A percentile compares a stretch with the other conserved stretches of the same genome.
These are phyloP conservation scores for Suillus discolor DNA, from an alignment of 768 basidiomycete genomes.

Conservation along the genomic window DNA sequence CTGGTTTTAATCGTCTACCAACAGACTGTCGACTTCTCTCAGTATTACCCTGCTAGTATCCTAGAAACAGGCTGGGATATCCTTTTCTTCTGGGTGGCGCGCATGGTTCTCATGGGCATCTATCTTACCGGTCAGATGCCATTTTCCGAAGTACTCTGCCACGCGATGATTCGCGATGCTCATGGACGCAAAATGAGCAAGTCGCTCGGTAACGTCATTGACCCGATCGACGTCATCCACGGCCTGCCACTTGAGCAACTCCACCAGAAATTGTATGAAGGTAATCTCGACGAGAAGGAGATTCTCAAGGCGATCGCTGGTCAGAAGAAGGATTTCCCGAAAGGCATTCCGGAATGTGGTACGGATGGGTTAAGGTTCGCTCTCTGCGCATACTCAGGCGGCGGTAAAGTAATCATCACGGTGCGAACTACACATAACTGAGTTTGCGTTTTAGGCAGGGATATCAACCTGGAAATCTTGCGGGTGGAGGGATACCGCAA, in stretches of 20 bases:
- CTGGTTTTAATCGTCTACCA: neutral
- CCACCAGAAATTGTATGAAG: slow-evolving; percentile 84
- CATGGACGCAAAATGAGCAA: slow-evolving; percentile 99
- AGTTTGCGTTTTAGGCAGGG: slow-evolving; percentile 63
- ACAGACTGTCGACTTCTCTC: slow-evolving; percentile 74
- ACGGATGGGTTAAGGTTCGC: slow-evolving; percentile 96
- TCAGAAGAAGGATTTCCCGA: slow-evolving; percentile 99
- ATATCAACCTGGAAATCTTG: slow-evolving; percentile 95
- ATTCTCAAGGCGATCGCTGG: slow-evolving; percentile 88
- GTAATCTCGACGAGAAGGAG: slow-evolving; percentile 93
- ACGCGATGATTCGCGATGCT: slow-evolving; percentile 98
- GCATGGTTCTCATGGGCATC: slow-evolving; percentile 94
- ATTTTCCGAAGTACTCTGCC: slow-evolving; percentile 94
- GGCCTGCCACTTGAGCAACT: slow-evolving; percentile 79
- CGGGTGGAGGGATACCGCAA: slow-evolving; percentile 98
- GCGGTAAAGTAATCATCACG: slow-evolving; percentile 50
- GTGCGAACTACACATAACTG: neutral
- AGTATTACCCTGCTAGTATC: slow-evolving; percentile 87
- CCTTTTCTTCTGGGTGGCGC: slow-evolving; percentile 99
- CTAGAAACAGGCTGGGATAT: slow-evolving; percentile 99
- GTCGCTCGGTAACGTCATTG: slow-evolving; percentile 96
- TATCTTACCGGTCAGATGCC: slow-evolving; percentile 90
- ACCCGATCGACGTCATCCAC: slow-evolving; percentile 93
- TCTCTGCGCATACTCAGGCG: slow-evolving; percentile 90
- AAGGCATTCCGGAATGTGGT: slow-evolving; percentile 98